These are phyloP conservation scores for Aspergillus sojae DNA, from an alignment of 2,329 filamentous ascomycete species.

Conservation along the genomic window DNA sequence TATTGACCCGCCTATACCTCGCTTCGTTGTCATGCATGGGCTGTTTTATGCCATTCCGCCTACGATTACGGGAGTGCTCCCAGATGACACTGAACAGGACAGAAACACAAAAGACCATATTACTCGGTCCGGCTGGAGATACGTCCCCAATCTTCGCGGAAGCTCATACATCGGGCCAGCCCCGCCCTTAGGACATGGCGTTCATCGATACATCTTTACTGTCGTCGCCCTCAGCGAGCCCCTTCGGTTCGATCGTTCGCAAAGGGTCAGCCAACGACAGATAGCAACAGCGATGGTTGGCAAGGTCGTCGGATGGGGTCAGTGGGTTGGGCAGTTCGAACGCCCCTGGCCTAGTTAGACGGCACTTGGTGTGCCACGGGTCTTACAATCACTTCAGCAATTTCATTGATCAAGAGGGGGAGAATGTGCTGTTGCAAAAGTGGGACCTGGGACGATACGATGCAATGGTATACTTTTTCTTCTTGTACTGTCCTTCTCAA, in stretches of 20 bases:
- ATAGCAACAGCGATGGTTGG: constrained; percentile 31
- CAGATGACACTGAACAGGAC: constrained; percentile 21
- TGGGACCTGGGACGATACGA: background rate
- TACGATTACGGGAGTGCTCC: constrained; percentile 14
- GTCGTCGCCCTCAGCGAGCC: constrained; percentile 32
- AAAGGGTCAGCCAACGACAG: constrained; percentile 26
- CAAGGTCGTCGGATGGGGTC: constrained; percentile 27
- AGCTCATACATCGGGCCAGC: constrained; percentile 30
- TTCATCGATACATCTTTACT: constrained; percentile 37
- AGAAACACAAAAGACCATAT: constrained; percentile 14
- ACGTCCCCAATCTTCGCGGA: constrained; percentile 28
- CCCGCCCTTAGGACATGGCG: constrained; percentile 34
- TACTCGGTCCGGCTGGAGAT: constrained; percentile 32
- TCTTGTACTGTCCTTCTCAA: background rate
- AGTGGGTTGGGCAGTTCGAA: background rate
- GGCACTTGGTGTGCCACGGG: constrained; percentile 16
- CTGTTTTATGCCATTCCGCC: constrained; percentile 36
- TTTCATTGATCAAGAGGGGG: constrained; percentile 26
- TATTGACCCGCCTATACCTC: constrained; percentile 32
- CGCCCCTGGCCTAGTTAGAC: background rate
- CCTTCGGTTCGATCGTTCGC: constrained; percentile 23
- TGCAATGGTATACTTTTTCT: background rate
- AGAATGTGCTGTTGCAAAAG: background rate
- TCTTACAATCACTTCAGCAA: constrained; percentile 26
- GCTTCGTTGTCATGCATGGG: constrained; percentile 24